A percentile compares a stretch with the other conserved stretches of the same genome.
phyloP scores from a whole-genome alignment of 257 asterid genomes.

The Apocynum venetum region DNA sequence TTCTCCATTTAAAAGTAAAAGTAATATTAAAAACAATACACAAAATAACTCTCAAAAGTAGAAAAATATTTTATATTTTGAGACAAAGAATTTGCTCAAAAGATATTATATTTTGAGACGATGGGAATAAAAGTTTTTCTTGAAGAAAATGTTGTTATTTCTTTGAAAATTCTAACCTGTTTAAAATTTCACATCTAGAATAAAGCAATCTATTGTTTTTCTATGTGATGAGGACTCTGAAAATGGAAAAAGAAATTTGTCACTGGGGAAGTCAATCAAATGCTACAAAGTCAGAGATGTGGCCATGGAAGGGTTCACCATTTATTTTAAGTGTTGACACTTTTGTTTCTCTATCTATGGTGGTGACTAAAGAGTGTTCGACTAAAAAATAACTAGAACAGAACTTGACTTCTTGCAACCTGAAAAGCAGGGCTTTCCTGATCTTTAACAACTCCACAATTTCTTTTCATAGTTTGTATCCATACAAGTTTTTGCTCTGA shows the following conservation, averaged over 20 bases:
- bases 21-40: too few relatives aligned
- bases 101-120: too few relatives aligned
- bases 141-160: too few relatives aligned
- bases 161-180: too few relatives aligned
- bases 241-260: not conserved
- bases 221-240: not conserved
- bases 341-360: not conserved
- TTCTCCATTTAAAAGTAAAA: too few relatives aligned
- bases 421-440: not conserved
- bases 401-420: slow-evolving; percentile 2
- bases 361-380: not conserved
- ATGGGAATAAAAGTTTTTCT: too few relatives aligned
- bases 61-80: too few relatives aligned
- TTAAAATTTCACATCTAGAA: too few relatives aligned
- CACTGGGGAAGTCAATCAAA: slow-evolving; percentile 13
- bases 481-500: too few relatives aligned
- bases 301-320: not conserved
- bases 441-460: not conserved
- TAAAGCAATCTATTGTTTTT: not conserved
- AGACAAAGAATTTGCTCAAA: too few relatives aligned
- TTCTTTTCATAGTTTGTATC: not conserved
- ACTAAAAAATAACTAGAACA: not conserved
- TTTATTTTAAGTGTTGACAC: not conserved
- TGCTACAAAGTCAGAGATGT: slow-evolving; percentile 7
- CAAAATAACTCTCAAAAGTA: too few relatives aligned